Evolutionary conservation across 352 stramenopile species (phyloP), one percentile per base, ranked within the genome.

Genomic region (Blastocystis sp.): DNA sequence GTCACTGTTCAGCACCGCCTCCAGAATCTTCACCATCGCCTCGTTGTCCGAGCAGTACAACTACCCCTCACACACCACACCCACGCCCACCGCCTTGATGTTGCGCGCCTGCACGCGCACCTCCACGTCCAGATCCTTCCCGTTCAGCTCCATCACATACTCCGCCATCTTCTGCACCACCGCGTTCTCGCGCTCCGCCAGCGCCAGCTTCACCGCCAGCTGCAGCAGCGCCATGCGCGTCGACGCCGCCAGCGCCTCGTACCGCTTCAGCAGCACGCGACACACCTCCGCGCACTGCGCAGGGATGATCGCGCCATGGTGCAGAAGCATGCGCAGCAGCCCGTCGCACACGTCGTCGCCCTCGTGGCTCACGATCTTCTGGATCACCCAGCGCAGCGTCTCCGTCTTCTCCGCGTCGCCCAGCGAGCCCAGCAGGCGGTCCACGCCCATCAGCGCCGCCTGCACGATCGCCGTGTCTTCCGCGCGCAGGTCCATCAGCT

Each of bases 51-150:
- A 60, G 69, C 40, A 63, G 43, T 43, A 40, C 38, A 79, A n/a
- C 69, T 79, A 62, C 19, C n/a, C 38, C 11, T 79, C 11, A 79
- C 4, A 38, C 4, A 52, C 3, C 3, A 7, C 38, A 11, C 19
- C 24, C 10, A 34, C 19, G 0, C 69, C 19, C 0, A 91, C 91
- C 62, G 92, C 92, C n/a, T 92, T 92, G 17, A 95, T 90, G 64
- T 95, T 90, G 62, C 93, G 92, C 45, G 92, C 92, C 10, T 93
- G 93, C 63, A 95, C 93, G n/a, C 93, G 93, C 9, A 95, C 91
- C 19, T 95, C 93, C 63, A 95, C 94, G 80, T 95, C 93, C 6
- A 92, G 89, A 81, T 95, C 93, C 57, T 94, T 94, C 89, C 94
- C 94, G 89, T 92, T 94, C 40, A 95, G 87, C 76, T 95, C 93